Base-by-base conservation (phyloP, 116 monocot genomes). In the Papilionanthe hybrid region DNA sequence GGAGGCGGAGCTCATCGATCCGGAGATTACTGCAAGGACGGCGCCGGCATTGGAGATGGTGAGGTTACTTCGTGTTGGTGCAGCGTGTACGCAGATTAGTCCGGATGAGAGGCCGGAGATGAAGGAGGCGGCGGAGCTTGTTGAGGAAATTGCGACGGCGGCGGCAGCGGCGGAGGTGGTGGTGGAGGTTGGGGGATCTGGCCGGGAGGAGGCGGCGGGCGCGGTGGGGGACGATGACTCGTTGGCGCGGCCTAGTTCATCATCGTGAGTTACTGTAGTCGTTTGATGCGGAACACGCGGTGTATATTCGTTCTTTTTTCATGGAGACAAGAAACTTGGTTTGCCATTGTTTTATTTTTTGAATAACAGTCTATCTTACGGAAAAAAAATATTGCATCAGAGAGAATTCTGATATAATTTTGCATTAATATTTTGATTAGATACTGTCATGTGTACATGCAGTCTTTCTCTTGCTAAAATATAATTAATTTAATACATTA, bases 1-100 rank as follows among this genome's bases (percentile, higher is more conserved):
- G 25, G 86, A 86, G 86, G 77, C 74, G 3, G 86, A 84, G 37
- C n/a, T 89, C 42, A 42, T 89, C n/a, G 89, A 89, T 53, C 86
- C 79, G 67, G 71, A 28, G 37, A 77, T 86, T 23, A 37, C 66
- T 25, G 71, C 53, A 13, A 63, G 6, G n/a, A n/a, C 77, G 2
- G 17, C 78, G 1, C 15, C 72, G 18, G 72, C 75, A 29, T 44
- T 67, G n/a, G 82, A 84, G 29, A 89, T 89, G 89, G 72, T 75
- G 47, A 75, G 83, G 77, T 30, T 89, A 20, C 43, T 89, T 50
- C 84, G 55, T 13, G 25, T 89, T 5, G 86, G 80, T 0, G 71
- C 55, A 9, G 78, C 66, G 7, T 86, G 86, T 77, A 72, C 81
- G 17, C 77, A 76, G 63, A 29, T 29, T 25, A 79, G 80, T 55